A percentile compares a stretch with the other conserved stretches of the same genome.
phyloP scores from a whole-genome alignment of 2,329 filamentous ascomycete species.

The Coniochaeta hoffmannii region DNA sequence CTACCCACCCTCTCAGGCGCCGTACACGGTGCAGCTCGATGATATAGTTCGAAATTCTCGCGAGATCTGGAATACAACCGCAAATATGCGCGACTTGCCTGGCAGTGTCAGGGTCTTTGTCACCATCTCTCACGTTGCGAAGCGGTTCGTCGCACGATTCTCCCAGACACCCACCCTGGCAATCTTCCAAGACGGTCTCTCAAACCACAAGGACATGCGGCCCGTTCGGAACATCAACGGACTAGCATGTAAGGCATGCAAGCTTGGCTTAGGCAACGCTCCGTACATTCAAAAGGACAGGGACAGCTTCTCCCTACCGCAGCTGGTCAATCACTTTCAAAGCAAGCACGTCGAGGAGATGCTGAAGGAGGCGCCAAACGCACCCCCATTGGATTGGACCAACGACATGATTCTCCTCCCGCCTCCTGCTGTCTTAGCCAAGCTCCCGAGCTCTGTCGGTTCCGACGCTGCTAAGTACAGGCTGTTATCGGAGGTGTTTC shows the following conservation, averaged over 20 bases:
- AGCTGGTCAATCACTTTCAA: conserved; percentile 53
- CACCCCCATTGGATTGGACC: conserved; percentile 31
- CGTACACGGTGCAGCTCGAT: conserved; percentile 40
- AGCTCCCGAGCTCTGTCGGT: conserved; percentile 19
- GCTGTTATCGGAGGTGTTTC: conserved; percentile 31
- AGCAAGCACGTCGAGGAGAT: conserved; percentile 27
- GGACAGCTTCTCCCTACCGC: conserved; percentile 46
- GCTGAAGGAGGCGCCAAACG: conserved; percentile 12
- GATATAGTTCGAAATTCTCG: conserved; percentile 47
- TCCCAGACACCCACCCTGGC: conserved; percentile 46
- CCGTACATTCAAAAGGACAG: conserved; percentile 21
- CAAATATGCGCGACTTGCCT: conserved; percentile 52
- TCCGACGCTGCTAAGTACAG: conserved; percentile 24
- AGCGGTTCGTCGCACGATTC: conserved; percentile 51
- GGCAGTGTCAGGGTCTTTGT: conserved; percentile 55
- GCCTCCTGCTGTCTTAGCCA: conserved; percentile 21
- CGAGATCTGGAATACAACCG: conserved; percentile 56
- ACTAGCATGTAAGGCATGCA: conserved; percentile 49
- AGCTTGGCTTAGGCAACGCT: conserved; percentile 23
- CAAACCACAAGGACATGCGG: conserved; percentile 49
- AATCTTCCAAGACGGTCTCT: conserved; percentile 52
- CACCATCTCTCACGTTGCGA: conserved; percentile 55
- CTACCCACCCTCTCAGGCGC: conserved; percentile 24
- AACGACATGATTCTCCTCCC: conserved; percentile 38
- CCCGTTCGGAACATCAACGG: conserved; percentile 46